Percentiles rank a stretch among this genome's conserved stretches.
These are phyloP conservation scores for Cicer pinnatifidum DNA, from an alignment of 306 rosid species.

Conservation along the genomic window DNA sequence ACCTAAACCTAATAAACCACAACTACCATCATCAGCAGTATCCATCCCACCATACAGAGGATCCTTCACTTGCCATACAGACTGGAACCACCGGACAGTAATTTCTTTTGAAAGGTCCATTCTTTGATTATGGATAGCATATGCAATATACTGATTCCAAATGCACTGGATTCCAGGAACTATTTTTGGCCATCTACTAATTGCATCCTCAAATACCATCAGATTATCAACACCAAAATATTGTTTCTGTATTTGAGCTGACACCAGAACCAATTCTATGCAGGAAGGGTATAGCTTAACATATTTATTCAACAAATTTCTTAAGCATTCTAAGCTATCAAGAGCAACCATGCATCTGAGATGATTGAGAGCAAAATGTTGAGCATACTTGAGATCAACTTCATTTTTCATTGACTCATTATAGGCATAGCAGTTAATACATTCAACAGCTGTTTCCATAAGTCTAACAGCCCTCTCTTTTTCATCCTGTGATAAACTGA, in stretches of 20 bases:
- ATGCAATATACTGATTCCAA: constrained; percentile 88
- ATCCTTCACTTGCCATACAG: constrained; percentile 57
- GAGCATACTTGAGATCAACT: constrained; percentile 58
- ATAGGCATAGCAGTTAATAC: constrained; percentile 55
- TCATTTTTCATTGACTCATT: constrained; percentile 60
- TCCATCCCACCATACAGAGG: constrained; percentile 43
- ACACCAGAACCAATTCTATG: constrained; percentile 69
- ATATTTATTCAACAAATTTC: constrained; percentile 72
- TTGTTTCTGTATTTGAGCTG: constrained; percentile 54
- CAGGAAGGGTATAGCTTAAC: constrained; percentile 70
- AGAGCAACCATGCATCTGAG: constrained; percentile 77
- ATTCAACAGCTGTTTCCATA: constrained; percentile 68
- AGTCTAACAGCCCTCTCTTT: constrained; percentile 69
- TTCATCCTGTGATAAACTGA: constrained; percentile 59
- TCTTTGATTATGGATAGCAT: constrained; percentile 59
- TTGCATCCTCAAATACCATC: constrained; percentile 74
- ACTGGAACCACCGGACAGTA: constrained; percentile 70
- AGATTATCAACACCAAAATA: constrained; percentile 49
- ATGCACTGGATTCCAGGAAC: constrained; percentile 85
- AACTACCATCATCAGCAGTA: constrained; percentile 40
- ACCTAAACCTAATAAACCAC: constrained; percentile 51
- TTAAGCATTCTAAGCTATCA: constrained; percentile 55
- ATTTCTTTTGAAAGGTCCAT: constrained; percentile 67
- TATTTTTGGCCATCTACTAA: constrained; percentile 74
- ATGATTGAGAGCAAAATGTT: constrained; percentile 79